These are phyloP conservation scores for Phytophthora constricta DNA, from an alignment of 352 stramenopile species.

Conservation along the genomic window DNA sequence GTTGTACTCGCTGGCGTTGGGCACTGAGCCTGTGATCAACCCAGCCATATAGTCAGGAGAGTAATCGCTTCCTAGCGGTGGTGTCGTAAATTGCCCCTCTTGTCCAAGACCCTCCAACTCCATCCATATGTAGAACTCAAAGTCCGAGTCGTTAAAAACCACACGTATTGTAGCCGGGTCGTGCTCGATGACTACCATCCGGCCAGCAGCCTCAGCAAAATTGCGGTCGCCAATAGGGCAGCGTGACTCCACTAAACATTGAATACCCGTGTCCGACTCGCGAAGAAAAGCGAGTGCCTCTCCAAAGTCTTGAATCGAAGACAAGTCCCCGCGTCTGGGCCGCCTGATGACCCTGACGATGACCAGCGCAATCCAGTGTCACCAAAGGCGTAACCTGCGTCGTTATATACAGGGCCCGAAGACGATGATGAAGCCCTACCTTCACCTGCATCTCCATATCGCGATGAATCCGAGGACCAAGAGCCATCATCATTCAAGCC, in stretches of 20 bases:
- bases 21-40: slow-evolving; percentile 23
- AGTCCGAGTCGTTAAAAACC: slow-evolving; percentile 23
- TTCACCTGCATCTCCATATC: slow-evolving; percentile 1
- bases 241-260: slow-evolving; percentile 32
- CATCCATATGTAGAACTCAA: slow-evolving; percentile 39
- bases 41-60: slow-evolving; percentile 20
- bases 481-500: slow-evolving; percentile 15
- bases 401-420: slow-evolving; percentile 6
- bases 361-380: slow-evolving; percentile 24
- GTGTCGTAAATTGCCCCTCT: slow-evolving; percentile 32
- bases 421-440: slow-evolving; percentile 13
- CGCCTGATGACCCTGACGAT: slow-evolving; percentile 22
- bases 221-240: slow-evolving; percentile 32
- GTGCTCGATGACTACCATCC: slow-evolving; percentile 40
- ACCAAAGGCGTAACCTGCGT: slow-evolving; percentile 12
- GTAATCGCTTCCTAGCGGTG: slow-evolving; percentile 25
- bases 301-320: slow-evolving; percentile 8
- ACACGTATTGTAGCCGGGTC: slow-evolving; percentile 23
- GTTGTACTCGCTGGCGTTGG: slow-evolving; percentile 28
- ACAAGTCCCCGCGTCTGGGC: slow-evolving; percentile 18
- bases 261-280: slow-evolving; percentile 28
- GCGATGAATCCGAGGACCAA: slow-evolving; percentile 19
- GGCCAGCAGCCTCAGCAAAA: slow-evolving; percentile 32
- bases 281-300: slow-evolving; percentile 15
- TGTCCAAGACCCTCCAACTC: slow-evolving; percentile 23